A percentile compares a stretch with the other conserved stretches of the same genome.
These are phyloP conservation scores for Paxillus rubicundulus DNA, from an alignment of 768 basidiomycete species.

Conservation along the genomic window DNA sequence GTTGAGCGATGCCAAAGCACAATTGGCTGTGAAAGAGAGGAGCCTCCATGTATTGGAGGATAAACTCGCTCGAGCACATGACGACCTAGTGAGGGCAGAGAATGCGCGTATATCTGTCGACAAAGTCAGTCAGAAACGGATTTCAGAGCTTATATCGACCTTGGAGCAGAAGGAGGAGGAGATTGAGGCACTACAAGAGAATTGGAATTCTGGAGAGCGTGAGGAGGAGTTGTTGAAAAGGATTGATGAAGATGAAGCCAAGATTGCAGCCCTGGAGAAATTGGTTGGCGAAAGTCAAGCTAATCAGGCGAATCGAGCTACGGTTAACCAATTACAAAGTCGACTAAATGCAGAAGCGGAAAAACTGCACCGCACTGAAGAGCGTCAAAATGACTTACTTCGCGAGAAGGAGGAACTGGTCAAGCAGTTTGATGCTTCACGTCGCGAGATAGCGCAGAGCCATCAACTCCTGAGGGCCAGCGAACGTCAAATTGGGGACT, in stretches of 20 bases:
- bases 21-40: conserved; percentile 43
- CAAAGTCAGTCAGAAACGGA: conserved; percentile 41
- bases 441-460: conserved; percentile 30
- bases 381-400: conserved; percentile 44
- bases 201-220: conserved; percentile 42
- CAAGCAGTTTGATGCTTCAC: conserved; percentile 41
- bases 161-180: conserved; percentile 64
- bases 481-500: conserved; percentile 22
- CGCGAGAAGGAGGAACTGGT: conserved; percentile 52
- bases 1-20: conserved; percentile 44
- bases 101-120: conserved; percentile 61
- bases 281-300: conserved; percentile 43
- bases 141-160: conserved; percentile 41
- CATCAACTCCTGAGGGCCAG: conserved; percentile 17
- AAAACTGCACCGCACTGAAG: conserved; percentile 41
- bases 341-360: conserved; percentile 43
- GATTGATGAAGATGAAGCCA: conserved; percentile 72
- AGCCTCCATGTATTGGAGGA: conserved; percentile 43
- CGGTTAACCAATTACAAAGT: conserved; percentile 40
- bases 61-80: conserved; percentile 49
- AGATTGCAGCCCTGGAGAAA: conserved; percentile 55
- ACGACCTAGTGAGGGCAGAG: conserved; percentile 48
- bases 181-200: conserved; percentile 41
- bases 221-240: conserved; percentile 62
- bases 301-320: conserved; percentile 26